Base-by-base conservation (phyloP, 805 yeast genomes). In the Metschnikowia koreensis region DNA sequence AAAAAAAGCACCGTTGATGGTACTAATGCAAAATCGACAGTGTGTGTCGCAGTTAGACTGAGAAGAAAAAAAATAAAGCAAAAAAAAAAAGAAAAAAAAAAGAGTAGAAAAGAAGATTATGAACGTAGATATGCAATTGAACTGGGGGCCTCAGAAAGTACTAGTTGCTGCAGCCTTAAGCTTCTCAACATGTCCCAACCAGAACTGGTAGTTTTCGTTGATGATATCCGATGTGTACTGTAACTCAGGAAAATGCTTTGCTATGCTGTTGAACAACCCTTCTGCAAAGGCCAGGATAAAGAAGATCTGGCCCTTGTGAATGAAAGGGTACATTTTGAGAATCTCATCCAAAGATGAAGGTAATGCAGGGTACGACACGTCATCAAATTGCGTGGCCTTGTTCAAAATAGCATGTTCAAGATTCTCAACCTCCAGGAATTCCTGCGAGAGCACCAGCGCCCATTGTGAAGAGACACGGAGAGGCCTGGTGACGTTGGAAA, bases 401-500 rank as follows among this genome's bases (percentile, higher is more conserved):
- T 11, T 26, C 29, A 27, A 44, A 36, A 69, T 50, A 45, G 59
- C 54, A 26, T 68, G 64, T 52, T 84, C 86, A 34, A 91, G 71
- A 36, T 63, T 66, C 6, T 77, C 71, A 53, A 89, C 82, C 64
- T 88, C 92, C 42, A 75, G 77, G 60, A 91, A 89, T 68, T 92
- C 97, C 55, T 87, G 73, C 1, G 86, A 79, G 40, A 92, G 76
- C n/a, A 85, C 81, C 55, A 81, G 71, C 5, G 96, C 97, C 97
- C 97, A 92, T 69, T 86, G 84, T 1, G 89, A 81, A 22, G 93
- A 85, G 2, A 89, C 81, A 37, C 79, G 71, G 51, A 89, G 71
- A 5, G 92, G 90, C 54, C 98, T 75, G 9, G 96, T 83, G 22
- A 92, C 97, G 66, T 94, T 94, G 28, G 97, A 89, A 43, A 94